Conservation (phyloP, 192 early-diverging fungal genomes). For the Mortierella alpina region DNA sequence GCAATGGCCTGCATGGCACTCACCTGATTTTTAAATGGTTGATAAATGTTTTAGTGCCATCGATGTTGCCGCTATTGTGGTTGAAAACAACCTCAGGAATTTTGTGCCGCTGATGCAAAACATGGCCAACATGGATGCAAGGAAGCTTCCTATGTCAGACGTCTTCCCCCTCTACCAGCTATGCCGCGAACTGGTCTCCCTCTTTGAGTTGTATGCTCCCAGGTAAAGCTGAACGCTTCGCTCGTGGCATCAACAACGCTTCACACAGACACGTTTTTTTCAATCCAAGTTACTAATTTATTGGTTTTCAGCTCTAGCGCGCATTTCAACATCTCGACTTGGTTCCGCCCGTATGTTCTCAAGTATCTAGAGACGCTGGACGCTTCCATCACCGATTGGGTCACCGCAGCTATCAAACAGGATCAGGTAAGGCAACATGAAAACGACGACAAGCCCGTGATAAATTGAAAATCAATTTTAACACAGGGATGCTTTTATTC, state of each 20-base stretch:
- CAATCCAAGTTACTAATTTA: too few relatives aligned
- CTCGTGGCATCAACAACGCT: too few relatives aligned
- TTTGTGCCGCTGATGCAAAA: slow-evolving; percentile 69
- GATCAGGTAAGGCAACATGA: slow-evolving; percentile 63
- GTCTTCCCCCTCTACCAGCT: slow-evolving; percentile 69
- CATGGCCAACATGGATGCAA: slow-evolving; percentile 60
- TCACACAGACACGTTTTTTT: too few relatives aligned
- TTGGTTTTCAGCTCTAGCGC: slow-evolving; percentile 32
- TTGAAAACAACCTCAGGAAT: slow-evolving; percentile 62
- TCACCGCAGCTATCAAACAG: slow-evolving; percentile 69
- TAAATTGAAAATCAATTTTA: not conserved
- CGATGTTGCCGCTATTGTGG: slow-evolving; percentile 59
- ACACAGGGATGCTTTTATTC: not conserved
- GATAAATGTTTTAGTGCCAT: slow-evolving; percentile 1
- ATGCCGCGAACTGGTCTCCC: slow-evolving; percentile 55
- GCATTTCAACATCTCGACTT: slow-evolving; percentile 75
- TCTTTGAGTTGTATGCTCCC: slow-evolving; percentile 61
- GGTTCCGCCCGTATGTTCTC: slow-evolving; percentile 77
- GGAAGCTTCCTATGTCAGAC: slow-evolving; percentile 56
- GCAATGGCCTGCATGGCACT: not conserved
- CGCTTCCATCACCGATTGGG: slow-evolving; percentile 76
- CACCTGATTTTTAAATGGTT: not conserved
- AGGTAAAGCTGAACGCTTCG: slow-evolving; percentile 35
- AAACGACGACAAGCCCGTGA: not conserved
- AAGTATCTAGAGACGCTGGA: slow-evolving; percentile 74